Conservation (phyloP, 1,139 yeast genomes). For the Meyerozyma carpophila region DNA sequence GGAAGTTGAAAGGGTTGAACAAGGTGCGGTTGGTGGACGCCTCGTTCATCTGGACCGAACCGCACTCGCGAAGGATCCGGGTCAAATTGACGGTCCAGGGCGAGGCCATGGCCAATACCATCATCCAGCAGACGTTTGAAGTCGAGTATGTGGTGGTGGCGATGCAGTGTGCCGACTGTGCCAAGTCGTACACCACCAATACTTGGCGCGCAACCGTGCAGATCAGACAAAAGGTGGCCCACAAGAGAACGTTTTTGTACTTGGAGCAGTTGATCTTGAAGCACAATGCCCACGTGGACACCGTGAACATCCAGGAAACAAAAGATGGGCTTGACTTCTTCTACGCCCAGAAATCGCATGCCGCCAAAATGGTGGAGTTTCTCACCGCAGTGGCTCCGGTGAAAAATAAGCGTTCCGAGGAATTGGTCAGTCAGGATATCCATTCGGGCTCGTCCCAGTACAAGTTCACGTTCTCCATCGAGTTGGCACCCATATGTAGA, state of each 20-base stretch:
- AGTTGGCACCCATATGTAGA: conserved; percentile 94
- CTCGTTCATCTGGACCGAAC: conserved; percentile 96
- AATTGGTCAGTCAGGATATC: conserved; percentile 85
- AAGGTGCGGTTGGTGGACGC: conserved; percentile 92
- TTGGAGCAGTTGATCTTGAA: conserved; percentile 90
- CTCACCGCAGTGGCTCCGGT: conserved; percentile 84
- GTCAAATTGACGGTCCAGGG: conserved; percentile 93
- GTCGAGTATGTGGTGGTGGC: conserved; percentile 93
- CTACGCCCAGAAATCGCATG: conserved; percentile 85
- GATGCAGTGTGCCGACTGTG: conserved; percentile 98
- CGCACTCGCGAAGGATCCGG: conserved; percentile 92
- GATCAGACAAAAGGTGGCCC: conserved; percentile 94
- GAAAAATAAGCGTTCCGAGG: conserved; percentile 80
- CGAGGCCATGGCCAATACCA: conserved; percentile 88
- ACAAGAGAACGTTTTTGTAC: conserved; percentile 91
- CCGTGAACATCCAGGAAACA: conserved; percentile 87
- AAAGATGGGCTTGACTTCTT: conserved; percentile 95
- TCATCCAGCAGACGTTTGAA: conserved; percentile 91
- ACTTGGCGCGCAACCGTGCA: conserved; percentile 98
- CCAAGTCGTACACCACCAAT: conserved; percentile 89
- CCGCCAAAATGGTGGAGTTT: conserved; percentile 90
- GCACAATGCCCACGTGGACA: conserved; percentile 92
- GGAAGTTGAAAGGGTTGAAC: conserved; percentile 81
- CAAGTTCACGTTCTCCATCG: conserved; percentile 89
- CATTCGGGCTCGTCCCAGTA: conserved; percentile 86